Evolutionary conservation across 331 rosid genomes (phyloP).

Genomic region (Malus hybrid): DNA sequence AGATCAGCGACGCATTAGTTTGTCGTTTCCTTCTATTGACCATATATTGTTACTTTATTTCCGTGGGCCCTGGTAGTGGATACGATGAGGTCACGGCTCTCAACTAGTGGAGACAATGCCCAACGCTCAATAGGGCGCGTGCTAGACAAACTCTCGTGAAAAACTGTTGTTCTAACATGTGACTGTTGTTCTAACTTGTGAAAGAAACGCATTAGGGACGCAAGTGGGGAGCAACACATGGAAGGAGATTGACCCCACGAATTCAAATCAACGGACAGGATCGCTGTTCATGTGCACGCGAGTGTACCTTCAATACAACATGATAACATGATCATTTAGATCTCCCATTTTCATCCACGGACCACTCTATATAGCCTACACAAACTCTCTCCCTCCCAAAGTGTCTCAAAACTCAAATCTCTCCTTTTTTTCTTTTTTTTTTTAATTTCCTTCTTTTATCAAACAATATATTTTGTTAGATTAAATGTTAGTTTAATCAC

Average conservation of each 20-base stretch:
- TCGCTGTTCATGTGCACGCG: conserved; percentile 71
- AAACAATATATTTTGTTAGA: too few relatives aligned
- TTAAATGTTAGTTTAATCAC: too few relatives aligned
- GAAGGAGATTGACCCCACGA: neutral
- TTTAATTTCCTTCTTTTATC: too few relatives aligned
- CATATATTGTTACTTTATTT: neutral
- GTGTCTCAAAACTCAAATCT: neutral
- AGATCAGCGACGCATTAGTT: neutral
- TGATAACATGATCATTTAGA: conserved; percentile 44
- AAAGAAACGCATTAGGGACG: neutral
- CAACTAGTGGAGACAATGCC: neutral
- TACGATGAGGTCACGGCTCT: conserved; percentile 17
- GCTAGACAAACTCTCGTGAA: neutral
- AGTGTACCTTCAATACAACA: conserved; percentile 25
- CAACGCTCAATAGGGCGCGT: neutral
- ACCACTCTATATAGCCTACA: neutral
- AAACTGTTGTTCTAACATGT: too few relatives aligned
- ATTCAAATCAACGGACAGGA: conserved; percentile 16
- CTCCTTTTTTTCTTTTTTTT: too few relatives aligned
- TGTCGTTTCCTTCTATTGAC: conserved; percentile 1
- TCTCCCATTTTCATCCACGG: conserved; percentile 3
- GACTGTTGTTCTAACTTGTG: neutral
- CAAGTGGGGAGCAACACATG: neutral
- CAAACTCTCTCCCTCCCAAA: neutral
- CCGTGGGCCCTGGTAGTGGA: conserved; percentile 14